phyloP scores from a whole-genome alignment of 768 basidiomycete species.

The Rhodotorula sphaerocarpa region DNA sequence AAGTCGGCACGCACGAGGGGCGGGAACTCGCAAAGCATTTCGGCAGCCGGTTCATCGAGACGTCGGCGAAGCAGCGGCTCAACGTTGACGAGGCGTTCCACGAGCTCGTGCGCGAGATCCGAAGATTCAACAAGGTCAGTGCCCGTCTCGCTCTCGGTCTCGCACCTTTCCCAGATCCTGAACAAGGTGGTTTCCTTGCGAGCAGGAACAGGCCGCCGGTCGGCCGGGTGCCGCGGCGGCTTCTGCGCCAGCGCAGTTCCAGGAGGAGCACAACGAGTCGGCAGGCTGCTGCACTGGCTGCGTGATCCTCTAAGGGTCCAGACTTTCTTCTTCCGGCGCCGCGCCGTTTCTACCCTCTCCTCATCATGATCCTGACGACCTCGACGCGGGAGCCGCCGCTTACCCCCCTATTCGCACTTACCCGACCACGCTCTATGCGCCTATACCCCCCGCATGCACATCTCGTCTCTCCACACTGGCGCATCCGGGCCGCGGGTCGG shows the following conservation, averaged over 20 bases:
- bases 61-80: constrained; percentile 48
- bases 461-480: no score
- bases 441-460: no score
- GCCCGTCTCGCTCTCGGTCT: not conserved
- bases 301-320: constrained; percentile 28
- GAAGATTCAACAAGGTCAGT: constrained; percentile 47
- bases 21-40: constrained; percentile 76
- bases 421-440: no score
- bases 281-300: constrained; percentile 38
- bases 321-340: not conserved
- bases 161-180: not conserved
- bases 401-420: no score
- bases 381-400: no score
- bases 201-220: constrained; percentile 37
- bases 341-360: not conserved
- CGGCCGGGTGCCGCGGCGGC: constrained; percentile 32
- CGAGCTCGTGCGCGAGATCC: constrained; percentile 46
- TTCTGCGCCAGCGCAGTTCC: constrained; percentile 25
- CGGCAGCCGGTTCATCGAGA: constrained; percentile 47
- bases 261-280: constrained; percentile 29
- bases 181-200: fast-evolving
- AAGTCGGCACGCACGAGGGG: constrained; percentile 82
- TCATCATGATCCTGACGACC: not conserved
- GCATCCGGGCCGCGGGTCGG: no score
- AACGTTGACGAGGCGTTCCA: constrained; percentile 49